Evolutionary conservation across 176 grass and related monocot species (phyloP).

Genomic region (Hyparrhenia diplandra): DNA sequence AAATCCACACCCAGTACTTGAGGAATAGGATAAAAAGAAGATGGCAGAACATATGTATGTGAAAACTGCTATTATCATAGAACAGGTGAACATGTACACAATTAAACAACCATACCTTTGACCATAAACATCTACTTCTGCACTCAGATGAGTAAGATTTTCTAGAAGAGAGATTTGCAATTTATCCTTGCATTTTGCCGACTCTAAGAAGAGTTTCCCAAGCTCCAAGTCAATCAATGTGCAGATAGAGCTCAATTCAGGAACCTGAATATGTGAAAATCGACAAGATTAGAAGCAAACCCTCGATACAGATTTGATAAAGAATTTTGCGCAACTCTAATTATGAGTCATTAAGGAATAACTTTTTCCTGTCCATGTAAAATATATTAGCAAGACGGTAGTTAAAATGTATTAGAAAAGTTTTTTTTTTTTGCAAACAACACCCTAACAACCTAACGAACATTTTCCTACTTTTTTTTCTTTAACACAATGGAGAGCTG

Average conservation of each 20-base stretch:
- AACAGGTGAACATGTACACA: not conserved
- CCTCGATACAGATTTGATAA: not conserved
- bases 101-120: slow-evolving; percentile 46
- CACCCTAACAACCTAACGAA: not conserved
- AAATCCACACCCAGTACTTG: not conserved
- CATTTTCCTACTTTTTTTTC: not conserved
- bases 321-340: not conserved
- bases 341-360: not conserved
- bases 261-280: slow-evolving; percentile 57
- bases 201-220: slow-evolving; percentile 59
- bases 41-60: not conserved
- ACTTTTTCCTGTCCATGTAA: not conserved
- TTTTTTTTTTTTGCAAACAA: not conserved
- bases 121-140: slow-evolving; percentile 84
- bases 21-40: not conserved
- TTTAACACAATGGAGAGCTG: too few relatives aligned
- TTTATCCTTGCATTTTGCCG: slow-evolving; percentile 54
- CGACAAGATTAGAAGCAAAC: not conserved
- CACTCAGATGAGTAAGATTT: slow-evolving; percentile 31
- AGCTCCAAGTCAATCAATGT: slow-evolving; percentile 71
- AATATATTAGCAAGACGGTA: not conserved
- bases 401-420: not conserved
- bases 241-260: slow-evolving; percentile 64
- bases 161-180: slow-evolving; percentile 72
- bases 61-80: not conserved